These are phyloP conservation scores for Scheffersomyces ergatensis DNA, from an alignment of 805 yeast species.

Conservation along the genomic window DNA sequence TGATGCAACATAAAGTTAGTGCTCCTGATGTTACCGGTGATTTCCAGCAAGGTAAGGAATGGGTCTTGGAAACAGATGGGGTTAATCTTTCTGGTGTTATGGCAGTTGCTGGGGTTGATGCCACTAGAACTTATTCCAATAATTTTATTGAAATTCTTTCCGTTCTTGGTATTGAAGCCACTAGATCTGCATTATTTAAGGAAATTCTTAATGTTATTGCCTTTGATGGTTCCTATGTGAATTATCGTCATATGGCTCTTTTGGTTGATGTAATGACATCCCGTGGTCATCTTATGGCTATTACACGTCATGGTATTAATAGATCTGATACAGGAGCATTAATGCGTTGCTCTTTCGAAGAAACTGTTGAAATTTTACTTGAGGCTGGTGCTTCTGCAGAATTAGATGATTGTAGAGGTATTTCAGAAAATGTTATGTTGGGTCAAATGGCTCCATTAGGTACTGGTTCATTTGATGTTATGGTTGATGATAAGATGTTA, in stretches of 20 bases:
- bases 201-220: conserved; percentile 97
- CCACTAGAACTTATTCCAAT: conserved; percentile 87
- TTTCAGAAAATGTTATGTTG: conserved; percentile 93
- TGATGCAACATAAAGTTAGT: conserved; percentile 80
- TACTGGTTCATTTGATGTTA: conserved; percentile 95
- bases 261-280: conserved; percentile 98
- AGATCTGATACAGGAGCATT: conserved; percentile 98
- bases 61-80: conserved; percentile 99
- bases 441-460: conserved; percentile 99
- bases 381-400: conserved; percentile 99
- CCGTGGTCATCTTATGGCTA: conserved; percentile 97
- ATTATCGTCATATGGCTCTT: conserved; percentile 97
- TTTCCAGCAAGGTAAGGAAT: conserved; percentile 83
- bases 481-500: conserved; percentile 87
- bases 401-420: conserved; percentile 97
- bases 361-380: conserved; percentile 93
- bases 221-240: conserved; percentile 98
- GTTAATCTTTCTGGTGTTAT: conserved; percentile 92
- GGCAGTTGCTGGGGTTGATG: conserved; percentile 92
- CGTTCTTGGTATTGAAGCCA: conserved; percentile 97
- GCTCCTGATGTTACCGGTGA: conserved; percentile 81
- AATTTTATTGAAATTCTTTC: conserved; percentile 94
- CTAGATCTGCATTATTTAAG: conserved; percentile 88
- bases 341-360: conserved; percentile 99
- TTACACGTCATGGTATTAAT: conserved; percentile 98